Evolutionary conservation across 768 basidiomycete species (phyloP), one percentile per base, ranked within the genome.

Genomic region (Hygrocybe punicea): DNA sequence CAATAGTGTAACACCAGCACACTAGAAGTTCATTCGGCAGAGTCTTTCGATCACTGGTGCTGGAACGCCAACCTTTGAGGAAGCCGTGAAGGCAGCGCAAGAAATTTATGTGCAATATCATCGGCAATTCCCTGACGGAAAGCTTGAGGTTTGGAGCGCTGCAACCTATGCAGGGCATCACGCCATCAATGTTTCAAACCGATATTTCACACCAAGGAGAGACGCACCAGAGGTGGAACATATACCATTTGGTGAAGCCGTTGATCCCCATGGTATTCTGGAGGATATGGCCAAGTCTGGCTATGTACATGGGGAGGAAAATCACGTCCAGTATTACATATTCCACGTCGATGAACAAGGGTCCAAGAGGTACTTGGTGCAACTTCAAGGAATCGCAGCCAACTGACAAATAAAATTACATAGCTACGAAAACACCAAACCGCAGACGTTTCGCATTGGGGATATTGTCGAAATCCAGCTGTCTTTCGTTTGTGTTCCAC

Each of bases 391-490:
- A 16, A 14, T 16, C 14, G 16, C 14, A 14, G 40, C 14, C 40
- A 11, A 42, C 14, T 42, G 16, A 42, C 11, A 10, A 42, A 4
- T 14, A 42, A 16, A 29, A 29, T 29, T 8, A 42, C 10, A 19
- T 42, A 25, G 19, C 11, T 42, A 10, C 39, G 19, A 21, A 21
- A 24, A 23, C 25, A 35, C 42, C 10, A 39, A 17, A 23, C 56
- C 46, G n/a, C 56, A 60, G 13, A 24, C 36, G 2, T 62, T 60
- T 40, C 44, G 61, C 9, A 45, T 62, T 21, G 59, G 61, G 8
- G 56, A 62, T 39, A 58, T 62, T 16, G 53, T 62, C 9, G 59
- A 62, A 46, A 21, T 46, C 23, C 60, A 60, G 37, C 40, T 60
- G 8, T 58, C 58, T 4, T 57, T 62, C 35, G 50, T 59, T 6